These are phyloP conservation scores for Rhypophila decipiens DNA, from an alignment of 495 filamentous ascomycete genomes.

Conservation along the genomic window DNA sequence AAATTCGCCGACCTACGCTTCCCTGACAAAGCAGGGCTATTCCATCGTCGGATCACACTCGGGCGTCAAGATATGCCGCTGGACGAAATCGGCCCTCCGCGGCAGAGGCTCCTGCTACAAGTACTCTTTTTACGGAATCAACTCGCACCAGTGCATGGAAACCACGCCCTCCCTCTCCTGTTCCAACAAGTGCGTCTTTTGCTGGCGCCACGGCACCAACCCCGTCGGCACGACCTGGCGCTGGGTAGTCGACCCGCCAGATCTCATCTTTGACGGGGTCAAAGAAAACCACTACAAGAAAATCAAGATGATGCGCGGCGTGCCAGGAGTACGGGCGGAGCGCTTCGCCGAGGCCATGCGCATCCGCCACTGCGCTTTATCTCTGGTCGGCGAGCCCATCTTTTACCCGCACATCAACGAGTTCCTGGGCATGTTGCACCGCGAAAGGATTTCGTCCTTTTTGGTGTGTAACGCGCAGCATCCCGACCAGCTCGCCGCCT, in stretches of 20 bases:
- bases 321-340: constrained; percentile 87
- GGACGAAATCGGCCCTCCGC: constrained; percentile 97
- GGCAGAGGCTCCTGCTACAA: constrained; percentile 96
- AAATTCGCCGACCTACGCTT: constrained; percentile 75
- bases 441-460: constrained; percentile 84
- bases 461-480: constrained; percentile 98
- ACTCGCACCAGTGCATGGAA: constrained; percentile 96
- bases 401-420: constrained; percentile 98
- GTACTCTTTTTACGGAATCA: constrained; percentile 92
- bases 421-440: constrained; percentile 74
- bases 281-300: constrained; percentile 92
- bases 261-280: constrained; percentile 81
- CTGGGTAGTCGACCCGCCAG: constrained; percentile 87
- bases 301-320: constrained; percentile 92
- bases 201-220: constrained; percentile 96
- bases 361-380: constrained; percentile 86
- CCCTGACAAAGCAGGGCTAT: constrained; percentile 94
- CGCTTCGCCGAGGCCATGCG: constrained; percentile 88
- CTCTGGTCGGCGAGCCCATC: constrained; percentile 89
- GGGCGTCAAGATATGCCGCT: constrained; percentile 95
- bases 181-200: constrained; percentile 98
- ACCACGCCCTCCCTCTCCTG: constrained; percentile 91
- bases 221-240: constrained; percentile 94
- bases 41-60: constrained; percentile 91
- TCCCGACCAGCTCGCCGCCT: constrained; percentile 76